Evolutionary conservation across 1,284 basidiomycete genomes (phyloP).

Genomic region (Neolentinus lepideus): DNA sequence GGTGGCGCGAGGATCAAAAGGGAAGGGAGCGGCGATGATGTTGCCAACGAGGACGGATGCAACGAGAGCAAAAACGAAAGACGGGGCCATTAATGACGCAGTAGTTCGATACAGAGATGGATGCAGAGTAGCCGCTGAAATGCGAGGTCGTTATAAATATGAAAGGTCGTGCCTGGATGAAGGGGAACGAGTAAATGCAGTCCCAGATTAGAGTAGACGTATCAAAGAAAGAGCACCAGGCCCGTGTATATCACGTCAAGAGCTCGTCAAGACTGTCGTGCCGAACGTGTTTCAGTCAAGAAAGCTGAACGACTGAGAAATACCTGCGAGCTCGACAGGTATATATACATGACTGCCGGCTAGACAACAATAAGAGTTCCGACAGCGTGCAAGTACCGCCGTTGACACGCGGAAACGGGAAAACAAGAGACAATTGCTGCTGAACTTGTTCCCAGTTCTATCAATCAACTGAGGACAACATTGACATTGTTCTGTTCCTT

Average conservation of each 20-base stretch:
- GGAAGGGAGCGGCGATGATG: neutral
- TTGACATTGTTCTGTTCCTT: neutral
- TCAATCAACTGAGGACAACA: neutral
- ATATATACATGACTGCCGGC: neutral
- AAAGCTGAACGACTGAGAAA: neutral
- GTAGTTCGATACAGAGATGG: neutral
- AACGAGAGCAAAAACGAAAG: neutral
- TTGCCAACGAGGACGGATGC: neutral
- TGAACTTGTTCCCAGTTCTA: neutral
- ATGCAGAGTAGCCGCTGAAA: neutral
- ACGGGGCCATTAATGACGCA: neutral
- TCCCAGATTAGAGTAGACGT: neutral
- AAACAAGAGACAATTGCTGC: neutral
- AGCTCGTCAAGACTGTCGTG: neutral
- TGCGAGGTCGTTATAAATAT: neutral
- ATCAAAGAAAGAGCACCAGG: neutral
- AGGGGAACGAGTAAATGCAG: neutral
- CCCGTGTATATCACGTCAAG: neutral
- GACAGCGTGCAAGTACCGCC: neutral
- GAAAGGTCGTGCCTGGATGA: neutral
- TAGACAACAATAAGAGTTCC: neutral
- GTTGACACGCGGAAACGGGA: neutral
- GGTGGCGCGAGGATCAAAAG: constrained; percentile 11
- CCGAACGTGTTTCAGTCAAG: neutral
- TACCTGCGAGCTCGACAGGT: neutral